Conservation (phyloP, 768 basidiomycete genomes). For the Paxillus ammoniavirescens region DNA sequence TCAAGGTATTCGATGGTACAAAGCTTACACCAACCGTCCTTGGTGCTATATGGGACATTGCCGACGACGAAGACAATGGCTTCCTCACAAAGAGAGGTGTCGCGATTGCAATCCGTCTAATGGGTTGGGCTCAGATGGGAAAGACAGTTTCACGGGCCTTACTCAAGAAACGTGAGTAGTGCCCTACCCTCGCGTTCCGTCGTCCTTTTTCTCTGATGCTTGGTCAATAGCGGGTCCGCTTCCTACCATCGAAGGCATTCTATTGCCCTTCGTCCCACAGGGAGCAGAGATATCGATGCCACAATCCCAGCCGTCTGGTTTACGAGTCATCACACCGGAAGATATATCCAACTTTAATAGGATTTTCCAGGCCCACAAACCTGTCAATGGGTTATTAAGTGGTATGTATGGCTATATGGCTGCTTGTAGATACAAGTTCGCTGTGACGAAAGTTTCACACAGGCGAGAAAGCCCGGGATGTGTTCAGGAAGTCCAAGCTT, state of each 20-base stretch:
- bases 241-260: constrained; percentile 76
- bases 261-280: constrained; percentile 41
- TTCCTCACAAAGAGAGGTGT: constrained; percentile 88
- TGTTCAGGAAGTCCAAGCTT: constrained; percentile 90
- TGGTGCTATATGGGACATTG: constrained; percentile 91
- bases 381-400: constrained; percentile 71
- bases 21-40: constrained; percentile 74
- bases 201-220: constrained; percentile 10
- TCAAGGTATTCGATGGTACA: constrained; percentile 81
- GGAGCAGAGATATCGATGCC: constrained; percentile 46
- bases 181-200: too few species aligned
- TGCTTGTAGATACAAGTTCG: background rate
- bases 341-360: constrained; percentile 84
- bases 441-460: constrained; percentile 1
- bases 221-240: constrained; percentile 70
- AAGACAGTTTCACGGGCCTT: constrained; percentile 63
- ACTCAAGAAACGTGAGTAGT: constrained; percentile 59
- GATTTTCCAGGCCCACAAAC: constrained; percentile 72
- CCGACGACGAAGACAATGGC: constrained; percentile 93
- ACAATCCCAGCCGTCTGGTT: constrained; percentile 53
- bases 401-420: constrained; percentile 44
- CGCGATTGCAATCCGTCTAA: constrained; percentile 83
- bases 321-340: constrained; percentile 72
- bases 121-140: constrained; percentile 90
- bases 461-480: constrained; percentile 87